Base-by-base conservation (phyloP, 345 rosid genomes). In the Arabis hirsuta region DNA sequence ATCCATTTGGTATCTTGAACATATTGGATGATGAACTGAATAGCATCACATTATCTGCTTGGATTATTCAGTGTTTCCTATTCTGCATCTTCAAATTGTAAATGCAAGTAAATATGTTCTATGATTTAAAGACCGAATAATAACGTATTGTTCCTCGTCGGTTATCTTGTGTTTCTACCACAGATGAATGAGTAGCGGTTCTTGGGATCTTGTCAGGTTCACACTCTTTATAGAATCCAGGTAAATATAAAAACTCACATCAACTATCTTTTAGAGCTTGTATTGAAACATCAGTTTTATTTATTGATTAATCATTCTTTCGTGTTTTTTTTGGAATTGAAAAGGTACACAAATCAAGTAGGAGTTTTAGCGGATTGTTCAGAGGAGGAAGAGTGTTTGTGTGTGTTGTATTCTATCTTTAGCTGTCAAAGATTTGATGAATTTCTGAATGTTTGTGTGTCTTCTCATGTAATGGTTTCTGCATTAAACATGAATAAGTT, bases 111-210 rank as follows among this genome's bases (percentile, higher is more conserved):
- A 27, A 53, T 16, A 20, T 34, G 55, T 63, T 69, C 2, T 22
- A 36, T 45, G 55, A 56, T 44, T 12, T 9, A 41, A 38, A 0
- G 36, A 44, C 12, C 65, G 16, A 55, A 55, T 26, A 34, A 36
- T 13, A 56, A 26, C 56, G 19, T 16, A 14, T 34, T 63, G 3
- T 46, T 45, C 52, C 22, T 55, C 10, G 14, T 39, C 16, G 16
- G 16, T 16, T 29, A 42, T 42, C 22, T 0, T 66, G 39, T 51
- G 31, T 66, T 74, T 58, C 41, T 50, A 31, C 44, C 26, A 27
- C 78, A 74, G 78, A 67, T 52, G 78, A 74, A 67, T 51, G 78
- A 74, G 26, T 74, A 52, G 67, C 38, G 69, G 43, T 24, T 53
- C 34, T 24, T 34, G 63, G 43, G 78, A 60, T 52, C 50, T 67